Evolutionary conservation across 2,329 filamentous ascomycete species (phyloP).

Genomic region (Septoria petroselini): DNA sequence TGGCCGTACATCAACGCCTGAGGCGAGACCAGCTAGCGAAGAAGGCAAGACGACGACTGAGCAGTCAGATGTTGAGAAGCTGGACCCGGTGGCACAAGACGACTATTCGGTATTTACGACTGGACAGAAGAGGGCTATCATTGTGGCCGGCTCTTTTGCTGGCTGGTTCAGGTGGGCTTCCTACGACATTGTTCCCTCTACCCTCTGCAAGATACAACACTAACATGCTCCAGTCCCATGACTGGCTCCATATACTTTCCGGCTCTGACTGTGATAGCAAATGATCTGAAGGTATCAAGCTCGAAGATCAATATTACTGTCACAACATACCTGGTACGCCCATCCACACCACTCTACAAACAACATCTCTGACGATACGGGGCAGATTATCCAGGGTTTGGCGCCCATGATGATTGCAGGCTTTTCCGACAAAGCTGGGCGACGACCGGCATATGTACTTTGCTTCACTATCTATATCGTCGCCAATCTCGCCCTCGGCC

Average conservation of each 20-base stretch:
- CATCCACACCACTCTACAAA: neutral
- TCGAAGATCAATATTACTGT: conserved; percentile 51
- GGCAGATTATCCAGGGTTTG: conserved; percentile 34
- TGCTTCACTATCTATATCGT: conserved; percentile 36
- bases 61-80: conserved; percentile 3
- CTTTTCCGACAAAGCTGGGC: conserved; percentile 35
- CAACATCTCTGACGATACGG: conserved; percentile 1
- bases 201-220: no score
- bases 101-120: conserved; percentile 36
- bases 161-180: conserved; percentile 29
- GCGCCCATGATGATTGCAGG: conserved; percentile 36
- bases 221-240: conserved; percentile 26
- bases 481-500: conserved; percentile 38
- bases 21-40: neutral
- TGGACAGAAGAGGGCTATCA: conserved; percentile 34
- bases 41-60: neutral
- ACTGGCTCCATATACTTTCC: conserved; percentile 43
- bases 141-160: conserved; percentile 32
- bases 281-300: conserved; percentile 42
- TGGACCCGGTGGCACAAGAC: conserved; percentile 19
- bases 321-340: conserved; percentile 48
- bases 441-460: conserved; percentile 36
- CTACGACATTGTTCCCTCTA: no score
- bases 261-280: conserved; percentile 37
- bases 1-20: neutral